phyloP scores from a whole-genome alignment of 306 rosid genomes.

The Quercus alba region DNA sequence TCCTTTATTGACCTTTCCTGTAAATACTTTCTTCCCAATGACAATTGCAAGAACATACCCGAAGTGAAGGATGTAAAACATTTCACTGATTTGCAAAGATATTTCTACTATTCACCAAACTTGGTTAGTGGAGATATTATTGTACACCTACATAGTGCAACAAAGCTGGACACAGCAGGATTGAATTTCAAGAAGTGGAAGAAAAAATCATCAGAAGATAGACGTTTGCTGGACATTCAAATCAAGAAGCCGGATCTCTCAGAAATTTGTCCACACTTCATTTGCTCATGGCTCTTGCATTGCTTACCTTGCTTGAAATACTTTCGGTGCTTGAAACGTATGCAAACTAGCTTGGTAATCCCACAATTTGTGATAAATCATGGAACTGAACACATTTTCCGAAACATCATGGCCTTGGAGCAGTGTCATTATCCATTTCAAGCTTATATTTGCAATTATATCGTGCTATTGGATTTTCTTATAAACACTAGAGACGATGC shows the following conservation, averaged over 20 bases:
- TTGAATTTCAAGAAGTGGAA: neutral
- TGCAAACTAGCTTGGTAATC: neutral
- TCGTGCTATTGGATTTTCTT: no score
- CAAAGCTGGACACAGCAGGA: neutral
- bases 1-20: neutral
- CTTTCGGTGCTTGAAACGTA: neutral
- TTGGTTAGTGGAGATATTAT: neutral
- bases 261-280: neutral
- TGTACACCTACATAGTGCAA: neutral
- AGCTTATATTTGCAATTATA: no score
- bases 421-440: no score
- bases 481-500: no score
- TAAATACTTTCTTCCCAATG: neutral
- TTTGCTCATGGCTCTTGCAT: neutral
- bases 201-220: neutral
- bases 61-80: neutral
- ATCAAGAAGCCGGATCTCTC: no score
- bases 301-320: neutral
- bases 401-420: no score
- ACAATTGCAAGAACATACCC: neutral
- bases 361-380: neutral
- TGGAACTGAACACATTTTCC: neutral
- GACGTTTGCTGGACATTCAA: neutral
- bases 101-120: neutral
- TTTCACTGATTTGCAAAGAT: no score